Evolutionary conservation across 331 rosid species (phyloP).

Genomic region (Stylosanthes scabra): DNA sequence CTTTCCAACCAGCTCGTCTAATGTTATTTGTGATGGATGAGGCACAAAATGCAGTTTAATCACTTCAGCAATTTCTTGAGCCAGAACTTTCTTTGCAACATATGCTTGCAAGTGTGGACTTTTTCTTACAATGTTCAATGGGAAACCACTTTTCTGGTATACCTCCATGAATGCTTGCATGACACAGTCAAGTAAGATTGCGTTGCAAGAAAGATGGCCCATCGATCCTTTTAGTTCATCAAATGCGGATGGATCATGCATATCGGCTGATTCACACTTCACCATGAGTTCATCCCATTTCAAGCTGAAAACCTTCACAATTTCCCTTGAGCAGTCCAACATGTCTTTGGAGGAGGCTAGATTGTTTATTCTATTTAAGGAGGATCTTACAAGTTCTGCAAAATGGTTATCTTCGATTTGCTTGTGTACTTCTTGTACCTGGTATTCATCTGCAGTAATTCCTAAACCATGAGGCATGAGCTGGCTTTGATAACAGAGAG

Average conservation of each 20-base stretch:
- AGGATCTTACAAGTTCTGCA: slow-evolving; percentile 40
- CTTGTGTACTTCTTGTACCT: slow-evolving; percentile 21
- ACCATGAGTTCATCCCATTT: slow-evolving; percentile 55
- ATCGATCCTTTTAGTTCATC: slow-evolving; percentile 50
- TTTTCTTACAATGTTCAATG: slow-evolving; percentile 44
- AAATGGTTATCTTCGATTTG: slow-evolving; percentile 37
- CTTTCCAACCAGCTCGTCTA: slow-evolving; percentile 51
- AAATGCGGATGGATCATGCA: slow-evolving; percentile 47
- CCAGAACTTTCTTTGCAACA: slow-evolving; percentile 46
- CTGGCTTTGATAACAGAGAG: slow-evolving; percentile 8
- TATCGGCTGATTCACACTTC: slow-evolving; percentile 45
- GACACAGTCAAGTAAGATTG: slow-evolving; percentile 55
- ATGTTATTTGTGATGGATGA: slow-evolving; percentile 40
- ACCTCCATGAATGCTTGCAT: slow-evolving; percentile 59
- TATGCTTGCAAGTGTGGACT: slow-evolving; percentile 44
- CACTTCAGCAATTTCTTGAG: slow-evolving; percentile 50
- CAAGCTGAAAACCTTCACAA: slow-evolving; percentile 53
- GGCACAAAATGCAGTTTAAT: slow-evolving; percentile 45
- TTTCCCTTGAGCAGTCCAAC: slow-evolving; percentile 44
- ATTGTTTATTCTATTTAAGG: slow-evolving; percentile 26
- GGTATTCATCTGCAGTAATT: slow-evolving; percentile 52
- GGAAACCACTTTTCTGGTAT: slow-evolving; percentile 48
- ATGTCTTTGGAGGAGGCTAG: slow-evolving; percentile 38
- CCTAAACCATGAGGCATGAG: slow-evolving; percentile 17
- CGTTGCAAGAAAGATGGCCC: slow-evolving; percentile 39